Evolutionary conservation across 2,329 filamentous ascomycete genomes (phyloP), one percentile per base, ranked within the genome.

Genomic region (Akanthomyces muscarius): DNA sequence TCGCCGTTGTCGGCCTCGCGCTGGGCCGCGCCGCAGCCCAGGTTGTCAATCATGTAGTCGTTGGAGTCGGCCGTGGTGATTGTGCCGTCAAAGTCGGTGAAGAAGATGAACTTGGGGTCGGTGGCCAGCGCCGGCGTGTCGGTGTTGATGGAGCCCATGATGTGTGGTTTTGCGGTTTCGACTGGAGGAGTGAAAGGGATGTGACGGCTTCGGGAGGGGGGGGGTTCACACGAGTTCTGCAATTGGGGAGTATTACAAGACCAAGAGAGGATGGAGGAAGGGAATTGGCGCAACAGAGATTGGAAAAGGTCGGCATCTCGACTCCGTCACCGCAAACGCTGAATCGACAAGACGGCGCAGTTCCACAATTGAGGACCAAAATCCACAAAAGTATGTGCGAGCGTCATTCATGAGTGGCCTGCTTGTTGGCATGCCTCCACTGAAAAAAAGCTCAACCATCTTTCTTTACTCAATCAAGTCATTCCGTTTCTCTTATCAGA

Each of bases 71-170:
- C 80, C 62, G 82, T 83, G 55, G 94, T 97, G 74, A 97, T 94
- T 61, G 93, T 98, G 71, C 95, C 95, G 77, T 99, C 95, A 74
- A 98, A 98, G 79, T 99, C 95, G 69, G 93, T 97, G 82, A 98
- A 98, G 85, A 99, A 97, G 81, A 99, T 93, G 81, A 91, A 90
- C 78, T 92, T 90, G 58, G 93, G 93, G 74, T 89, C 87, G 63
- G 81, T 86, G 70, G 80, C 80, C 74, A 88, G 78, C 51, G 86
- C 86, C 62, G 85, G 85, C 30, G 85, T 83, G 54, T 79, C 74
- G 63, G 70, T 73, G 50, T 70, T 65, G 30, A 72, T 66, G 62
- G 78, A 79, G 61, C 77, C 78, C 79, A 82, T 82, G 59, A 64
- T 76, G 71, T 44, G 50, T 14, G 14, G 47, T 55, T 51, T 48